Base-by-base conservation (phyloP, 371 early-diverging fungal genomes). In the Phascolomyces articulosus region DNA sequence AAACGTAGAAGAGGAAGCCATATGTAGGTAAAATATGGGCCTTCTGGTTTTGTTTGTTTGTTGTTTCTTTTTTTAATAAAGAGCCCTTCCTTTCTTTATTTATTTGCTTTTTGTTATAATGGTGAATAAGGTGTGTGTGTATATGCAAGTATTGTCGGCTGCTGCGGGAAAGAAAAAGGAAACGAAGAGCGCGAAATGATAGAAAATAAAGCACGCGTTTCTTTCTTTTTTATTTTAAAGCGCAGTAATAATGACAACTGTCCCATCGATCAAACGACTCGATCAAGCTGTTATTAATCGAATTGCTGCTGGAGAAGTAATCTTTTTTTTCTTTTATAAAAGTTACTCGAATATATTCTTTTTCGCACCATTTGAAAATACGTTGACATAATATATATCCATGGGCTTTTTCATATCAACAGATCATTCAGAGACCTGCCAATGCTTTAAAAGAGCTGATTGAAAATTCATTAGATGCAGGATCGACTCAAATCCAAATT, bases 381-480 rank as follows among this genome's bases (percentile, higher is more conserved):
- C n/a, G n/a, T n/a, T n/a, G n/a, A n/a, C n/a, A n/a, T n/a, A n/a
- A n/a, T n/a, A n/a, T n/a, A n/a, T n/a, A n/a, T n/a, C n/a, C n/a
- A n/a, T n/a, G n/a, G n/a, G n/a, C n/a, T n/a, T 41, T 41, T 13
- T 44, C 8, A 4, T 2, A 34, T 34, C 7, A 7, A 20, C 59
- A 95, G 93, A 91, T 97, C 51, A 97, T 98, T 64, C 95, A 95
- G 64, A 81, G 97, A 21, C 96, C 99, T 21, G 87, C 93, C 0
- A 96, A 96, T 72, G 96, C 98, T 10, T 72, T 99, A 38, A 99
- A 99, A 72, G 99, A 99, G 76, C 78, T 99, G 26, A 77, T 99
- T 18, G 99, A 99, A 69, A 99, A 99, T 76, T 89, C 93, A 2
- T 79, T 99, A 15, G 99, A 99, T 76, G 99, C 99, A 21, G 91